Percentiles rank a stretch among this genome's conserved stretches.
Conservation (phyloP, 768 basidiomycete genomes). For the Lactifluus volemus region DNA sequence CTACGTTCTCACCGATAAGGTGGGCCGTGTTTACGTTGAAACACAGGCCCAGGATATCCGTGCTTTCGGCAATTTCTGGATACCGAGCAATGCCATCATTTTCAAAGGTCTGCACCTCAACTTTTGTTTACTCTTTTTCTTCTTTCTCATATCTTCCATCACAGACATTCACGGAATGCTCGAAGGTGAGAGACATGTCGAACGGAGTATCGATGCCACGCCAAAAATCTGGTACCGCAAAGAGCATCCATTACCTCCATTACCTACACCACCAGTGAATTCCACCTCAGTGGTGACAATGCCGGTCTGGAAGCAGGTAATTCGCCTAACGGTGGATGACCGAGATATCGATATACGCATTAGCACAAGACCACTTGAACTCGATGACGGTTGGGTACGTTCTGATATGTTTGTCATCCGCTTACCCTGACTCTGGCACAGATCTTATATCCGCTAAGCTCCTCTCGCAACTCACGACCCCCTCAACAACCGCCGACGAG, state of each 20-base stretch:
- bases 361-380: not conserved
- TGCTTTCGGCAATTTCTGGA: constrained; percentile 11
- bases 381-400: not conserved
- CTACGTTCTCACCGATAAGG: constrained; percentile 4
- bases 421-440: not conserved
- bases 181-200: constrained; percentile 4
- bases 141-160: not conserved
- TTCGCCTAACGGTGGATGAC: not conserved
- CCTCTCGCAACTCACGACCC: not conserved
- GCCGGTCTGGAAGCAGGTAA: not conserved
- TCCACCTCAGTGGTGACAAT: not conserved
- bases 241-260: not conserved
- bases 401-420: not conserved
- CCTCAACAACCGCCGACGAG: no score
- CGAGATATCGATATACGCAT: not conserved
- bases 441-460: not conserved
- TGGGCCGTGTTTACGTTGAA: not conserved
- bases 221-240: not conserved
- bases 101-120: constrained; percentile 4
- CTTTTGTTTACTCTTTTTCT: not conserved
- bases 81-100: not conserved
- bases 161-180: constrained; percentile 6
- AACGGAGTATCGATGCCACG: not conserved
- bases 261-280: not conserved
- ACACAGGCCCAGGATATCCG: not conserved